Evolutionary conservation across 106 monocot genomes (phyloP).

Genomic region (Hemerocallis citrina): DNA sequence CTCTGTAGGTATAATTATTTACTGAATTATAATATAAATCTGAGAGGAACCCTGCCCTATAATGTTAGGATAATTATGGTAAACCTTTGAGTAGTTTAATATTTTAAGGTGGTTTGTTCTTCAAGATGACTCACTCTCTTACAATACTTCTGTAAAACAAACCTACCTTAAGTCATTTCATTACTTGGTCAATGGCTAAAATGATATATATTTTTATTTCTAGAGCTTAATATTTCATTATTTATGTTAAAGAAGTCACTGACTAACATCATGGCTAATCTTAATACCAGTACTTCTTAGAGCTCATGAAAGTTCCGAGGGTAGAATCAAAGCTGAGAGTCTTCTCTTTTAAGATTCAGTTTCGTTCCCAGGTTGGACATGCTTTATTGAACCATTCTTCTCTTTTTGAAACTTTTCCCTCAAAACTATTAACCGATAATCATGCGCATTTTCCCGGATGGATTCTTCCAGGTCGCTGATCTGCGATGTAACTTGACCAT

Average conservation of each 20-base stretch:
- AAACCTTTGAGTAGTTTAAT: no score
- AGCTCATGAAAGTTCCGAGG: conserved; percentile 94
- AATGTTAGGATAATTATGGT: no score
- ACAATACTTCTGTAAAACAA: neutral
- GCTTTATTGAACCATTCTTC: neutral
- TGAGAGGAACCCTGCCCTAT: no score
- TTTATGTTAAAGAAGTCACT: neutral
- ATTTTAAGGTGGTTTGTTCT: no score
- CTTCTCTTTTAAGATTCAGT: conserved; percentile 93
- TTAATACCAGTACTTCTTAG: conserved; percentile 66
- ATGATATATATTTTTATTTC: neutral
- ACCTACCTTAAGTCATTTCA: neutral
- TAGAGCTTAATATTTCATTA: neutral
- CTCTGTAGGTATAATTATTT: no score
- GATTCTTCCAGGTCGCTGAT: conserved; percentile 52
- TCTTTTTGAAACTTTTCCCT: neutral
- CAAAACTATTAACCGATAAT: neutral
- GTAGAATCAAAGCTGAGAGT: conserved; percentile 93
- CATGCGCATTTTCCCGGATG: neutral
- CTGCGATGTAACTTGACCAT: conserved; percentile 58
- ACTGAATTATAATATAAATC: no score
- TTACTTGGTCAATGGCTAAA: neutral
- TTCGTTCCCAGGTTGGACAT: conserved; percentile 47
- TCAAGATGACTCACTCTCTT: no score
- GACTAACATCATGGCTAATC: neutral